Evolutionary conservation across 2,329 filamentous ascomycete species (phyloP).

Genomic region (Aspergillus spinulosporus): DNA sequence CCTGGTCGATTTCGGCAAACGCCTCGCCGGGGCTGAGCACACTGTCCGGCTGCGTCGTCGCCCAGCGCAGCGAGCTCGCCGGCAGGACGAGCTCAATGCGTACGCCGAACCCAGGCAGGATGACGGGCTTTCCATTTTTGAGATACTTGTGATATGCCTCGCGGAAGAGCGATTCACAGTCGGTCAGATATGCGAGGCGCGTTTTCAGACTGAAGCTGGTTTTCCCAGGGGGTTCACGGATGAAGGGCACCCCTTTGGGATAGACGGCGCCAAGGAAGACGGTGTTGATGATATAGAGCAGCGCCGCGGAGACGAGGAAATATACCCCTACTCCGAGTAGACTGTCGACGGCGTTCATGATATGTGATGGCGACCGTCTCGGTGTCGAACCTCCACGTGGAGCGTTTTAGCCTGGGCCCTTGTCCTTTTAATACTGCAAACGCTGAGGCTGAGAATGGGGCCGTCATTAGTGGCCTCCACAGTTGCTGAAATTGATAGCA

Average conservation of each 20-base stretch:
- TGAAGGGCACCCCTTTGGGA: background rate
- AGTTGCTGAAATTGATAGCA: no score
- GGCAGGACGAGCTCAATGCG: constrained; percentile 49
- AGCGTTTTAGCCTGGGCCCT: no score
- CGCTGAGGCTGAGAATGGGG: no score
- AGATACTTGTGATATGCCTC: constrained; percentile 36
- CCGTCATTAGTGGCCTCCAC: no score
- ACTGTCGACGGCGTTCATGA: background rate
- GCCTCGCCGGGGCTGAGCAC: constrained; percentile 38
- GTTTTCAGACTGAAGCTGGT: constrained; percentile 7
- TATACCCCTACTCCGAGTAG: background rate
- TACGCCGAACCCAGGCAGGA: constrained; percentile 45
- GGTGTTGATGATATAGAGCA: constrained; percentile 7
- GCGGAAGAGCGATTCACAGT: constrained; percentile 10
- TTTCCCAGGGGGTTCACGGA: constrained; percentile 6
- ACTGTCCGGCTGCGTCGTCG: constrained; percentile 42
- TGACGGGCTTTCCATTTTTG: constrained; percentile 45
- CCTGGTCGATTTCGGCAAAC: constrained; percentile 35
- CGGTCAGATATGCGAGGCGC: background rate
- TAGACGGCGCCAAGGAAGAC: constrained; percentile 1
- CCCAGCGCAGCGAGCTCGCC: constrained; percentile 42
- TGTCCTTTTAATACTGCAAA: background rate
- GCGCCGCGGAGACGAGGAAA: background rate
- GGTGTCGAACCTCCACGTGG: no score
- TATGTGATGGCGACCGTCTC: background rate